Base-by-base conservation (phyloP, 805 yeast genomes). In the Saccharomyces jurei region DNA sequence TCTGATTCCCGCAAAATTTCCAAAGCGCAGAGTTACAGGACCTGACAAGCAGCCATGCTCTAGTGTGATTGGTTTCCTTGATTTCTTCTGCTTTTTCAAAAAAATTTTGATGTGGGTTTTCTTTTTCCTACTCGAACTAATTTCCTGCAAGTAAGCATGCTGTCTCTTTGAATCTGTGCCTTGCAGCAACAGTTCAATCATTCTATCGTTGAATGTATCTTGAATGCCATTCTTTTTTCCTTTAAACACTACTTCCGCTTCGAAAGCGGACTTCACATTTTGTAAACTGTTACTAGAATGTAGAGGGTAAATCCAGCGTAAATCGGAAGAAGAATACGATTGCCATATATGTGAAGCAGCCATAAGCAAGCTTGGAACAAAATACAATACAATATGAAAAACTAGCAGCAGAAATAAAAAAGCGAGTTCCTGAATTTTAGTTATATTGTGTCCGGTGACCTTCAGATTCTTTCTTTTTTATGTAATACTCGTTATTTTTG, bases 11-110 rank as follows among this genome's bases (percentile, higher is more conserved):
- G 58, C 52, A 52, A 54, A 56, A 2, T 50, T 29, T 3, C 68
- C 68, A 50, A 56, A 63, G 13, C 68, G 51, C 13, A 64, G 51
- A 8, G 55, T 36, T 17, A 48, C 56, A 25, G 54, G 54, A 6
- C 57, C 58, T 3, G 52, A 49, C 41, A 46, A 26, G 26, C 48
- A 41, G 14, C 49, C 41, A 11, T 49, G 50, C n/a, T 52, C 52
- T 17, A 53, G 48, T 13, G 56, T 50, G 46, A 41, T 46, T 5
- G 59, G 58, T 46, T 56, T 51, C 36, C 46, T 53, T 41, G 52
- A 44, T 41, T 46, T 56, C 28, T 50, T 56, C 32, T 52, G 54
- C 14, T 52, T 52, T 17, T 47, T 29, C 17, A n/a, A 44, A 36
- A 56, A 54, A n/a, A 51, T 52, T 41, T 47, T 50, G 26, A 54